These are phyloP conservation scores for Colletotrichum shisoi DNA, from an alignment of 2,329 filamentous ascomycete species.

Conservation along the genomic window DNA sequence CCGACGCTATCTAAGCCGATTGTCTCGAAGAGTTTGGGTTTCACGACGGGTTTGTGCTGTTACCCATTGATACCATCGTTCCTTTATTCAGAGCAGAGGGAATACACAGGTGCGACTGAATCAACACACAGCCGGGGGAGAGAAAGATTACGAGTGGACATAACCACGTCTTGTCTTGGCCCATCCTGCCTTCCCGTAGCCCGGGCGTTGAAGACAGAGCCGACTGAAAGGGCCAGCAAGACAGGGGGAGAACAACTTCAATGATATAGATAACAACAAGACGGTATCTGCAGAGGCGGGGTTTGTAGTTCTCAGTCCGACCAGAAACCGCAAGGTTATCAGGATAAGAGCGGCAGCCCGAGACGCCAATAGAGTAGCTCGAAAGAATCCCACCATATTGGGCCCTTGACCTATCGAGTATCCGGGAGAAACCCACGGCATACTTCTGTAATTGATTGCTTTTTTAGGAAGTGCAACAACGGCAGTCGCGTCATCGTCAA, in stretches of 20 bases:
- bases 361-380: not conserved
- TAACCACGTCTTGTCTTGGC: not conserved
- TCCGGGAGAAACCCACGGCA: too few relatives aligned
- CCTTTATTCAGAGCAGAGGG: too few relatives aligned
- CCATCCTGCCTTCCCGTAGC: not conserved
- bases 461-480: not conserved
- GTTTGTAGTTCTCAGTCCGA: not conserved
- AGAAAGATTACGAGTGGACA: too few relatives aligned
- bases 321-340: not conserved
- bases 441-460: too few relatives aligned
- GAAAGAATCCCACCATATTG: not conserved
- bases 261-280: not conserved
- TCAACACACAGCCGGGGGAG: not conserved
- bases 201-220: not conserved
- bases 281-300: not conserved
- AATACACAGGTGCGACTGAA: too few relatives aligned
- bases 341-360: not conserved
- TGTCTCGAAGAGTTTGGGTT: too few relatives aligned
- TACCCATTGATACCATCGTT: too few relatives aligned
- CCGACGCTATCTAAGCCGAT: too few relatives aligned
- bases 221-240: too few relatives aligned
- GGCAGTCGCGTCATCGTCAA: not conserved
- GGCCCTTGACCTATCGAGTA: not conserved
- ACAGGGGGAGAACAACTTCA: not conserved
- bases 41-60: too few relatives aligned